Evolutionary conservation across 371 early-diverging fungal genomes (phyloP).

Genomic region (Neoconidiobolus thromboides): DNA sequence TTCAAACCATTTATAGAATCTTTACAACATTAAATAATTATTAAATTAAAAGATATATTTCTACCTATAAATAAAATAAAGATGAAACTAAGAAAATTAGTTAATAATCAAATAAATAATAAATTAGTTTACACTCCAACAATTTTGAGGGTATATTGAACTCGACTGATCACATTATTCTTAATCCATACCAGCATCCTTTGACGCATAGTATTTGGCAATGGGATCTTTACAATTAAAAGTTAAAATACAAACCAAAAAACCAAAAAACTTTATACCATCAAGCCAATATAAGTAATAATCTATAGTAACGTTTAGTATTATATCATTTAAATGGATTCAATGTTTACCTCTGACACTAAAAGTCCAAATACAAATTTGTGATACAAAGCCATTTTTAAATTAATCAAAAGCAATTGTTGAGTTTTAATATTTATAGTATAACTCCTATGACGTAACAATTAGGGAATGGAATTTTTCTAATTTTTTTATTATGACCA

Average conservation of each 20-base stretch:
- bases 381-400: not conserved
- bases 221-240: not conserved
- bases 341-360: not conserved
- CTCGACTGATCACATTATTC: not conserved
- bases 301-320: not conserved
- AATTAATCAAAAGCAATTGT: too few relatives aligned
- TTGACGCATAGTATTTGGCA: not conserved
- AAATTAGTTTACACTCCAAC: not conserved
- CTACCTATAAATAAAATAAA: not conserved
- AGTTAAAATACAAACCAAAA: not conserved
- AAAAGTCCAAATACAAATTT: not conserved
- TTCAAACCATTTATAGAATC: not conserved
- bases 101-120: not conserved
- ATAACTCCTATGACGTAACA: too few relatives aligned
- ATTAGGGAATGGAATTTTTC: too few relatives aligned
- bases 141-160: not conserved
- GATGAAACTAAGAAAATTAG: not conserved
- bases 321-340: not conserved
- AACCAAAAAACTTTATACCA: not conserved
- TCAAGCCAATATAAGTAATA: not conserved
- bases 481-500: too few relatives aligned
- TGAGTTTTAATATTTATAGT: too few relatives aligned
- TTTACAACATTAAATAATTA: not conserved
- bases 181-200: not conserved
- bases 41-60: not conserved